Base-by-base conservation (phyloP, 371 early-diverging fungal genomes). In the Homolaphlyctis polyrhiza region DNA sequence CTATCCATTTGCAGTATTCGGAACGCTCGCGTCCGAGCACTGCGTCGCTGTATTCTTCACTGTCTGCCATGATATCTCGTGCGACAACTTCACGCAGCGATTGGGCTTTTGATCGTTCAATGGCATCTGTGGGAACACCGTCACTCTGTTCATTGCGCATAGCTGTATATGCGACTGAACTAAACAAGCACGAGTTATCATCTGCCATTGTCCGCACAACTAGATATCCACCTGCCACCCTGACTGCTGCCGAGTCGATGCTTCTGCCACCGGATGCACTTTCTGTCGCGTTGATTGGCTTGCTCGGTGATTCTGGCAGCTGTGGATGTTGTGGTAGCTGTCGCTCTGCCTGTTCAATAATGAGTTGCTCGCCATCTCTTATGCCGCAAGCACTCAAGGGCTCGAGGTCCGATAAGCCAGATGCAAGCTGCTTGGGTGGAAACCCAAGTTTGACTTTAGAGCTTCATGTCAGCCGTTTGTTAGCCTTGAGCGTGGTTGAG, bases 141-240 rank as follows among this genome's bases (percentile, higher is more conserved):
- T 54, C 28, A 21, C n/a, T 30, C 18, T 57, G 43, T 32, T 64
- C 43, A 23, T 50, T 29, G 11, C 61, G 47, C 21, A 71, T 64
- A 36, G 72, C 45, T 25, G 71, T 60, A 45, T 77, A 78, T 1
- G 54, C 57, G 39, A 82, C 67, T 13, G 75, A 39, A 33, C 72
- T 65, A 64, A 87, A 87, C 45, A 87, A 67, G 58, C 87, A 87
- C 68, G 74, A 76, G 73, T 87, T 83, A 71, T 87, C 86, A 66
- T 86, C 78, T 14, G 73, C 67, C 63, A 84, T 76, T 60, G 68
- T 58, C 11, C 52, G 52, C 28, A 51, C 52, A 8, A 51, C 52
- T 8, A 51, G 32, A 18, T 18, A 18, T 16, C 45, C 45, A 45
- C 45, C 45, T 18, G 16, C 23, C 18, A 45, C 45, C 16, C 18